Percentiles rank a stretch among this genome's conserved stretches.
Evolutionary conservation across 306 rosid genomes (phyloP).

Genomic region (Medicago truncatula): DNA sequence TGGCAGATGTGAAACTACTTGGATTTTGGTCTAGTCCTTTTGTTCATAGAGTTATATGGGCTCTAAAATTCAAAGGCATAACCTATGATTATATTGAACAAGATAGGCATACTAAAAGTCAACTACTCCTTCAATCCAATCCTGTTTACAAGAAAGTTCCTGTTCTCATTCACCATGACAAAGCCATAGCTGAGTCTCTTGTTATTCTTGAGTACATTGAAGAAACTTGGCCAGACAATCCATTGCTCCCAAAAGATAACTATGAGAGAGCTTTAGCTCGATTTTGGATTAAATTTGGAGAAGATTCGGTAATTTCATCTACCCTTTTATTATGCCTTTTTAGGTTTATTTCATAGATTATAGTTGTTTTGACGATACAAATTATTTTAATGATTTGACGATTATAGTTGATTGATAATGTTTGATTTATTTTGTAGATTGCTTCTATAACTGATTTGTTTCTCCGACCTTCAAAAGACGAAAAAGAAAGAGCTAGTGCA

Average conservation of each 20-base stretch:
- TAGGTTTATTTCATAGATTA: too few species aligned
- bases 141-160: slow-evolving; percentile 62
- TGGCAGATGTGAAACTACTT: slow-evolving; percentile 50
- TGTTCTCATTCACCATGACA: slow-evolving; percentile 55
- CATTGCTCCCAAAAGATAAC: slow-evolving; percentile 49
- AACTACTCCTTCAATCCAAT: slow-evolving; percentile 51
- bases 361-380: too few species aligned
- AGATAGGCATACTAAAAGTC: slow-evolving; percentile 44
- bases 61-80: slow-evolving; percentile 54
- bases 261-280: slow-evolving; percentile 56
- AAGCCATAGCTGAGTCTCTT: slow-evolving; percentile 46
- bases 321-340: not conserved
- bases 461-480: slow-evolving; percentile 36
- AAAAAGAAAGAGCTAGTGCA: slow-evolving; percentile 41
- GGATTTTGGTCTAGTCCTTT: slow-evolving; percentile 60
- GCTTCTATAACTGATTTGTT: slow-evolving; percentile 28
- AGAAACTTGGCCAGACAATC: slow-evolving; percentile 58
- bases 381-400: not conserved
- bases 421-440: slow-evolving; percentile 14
- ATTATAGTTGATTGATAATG: too few species aligned
- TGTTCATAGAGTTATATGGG: slow-evolving; percentile 54
- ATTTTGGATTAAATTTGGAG: slow-evolving; percentile 56
- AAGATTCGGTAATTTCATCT: slow-evolving; percentile 48
- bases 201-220: slow-evolving; percentile 59
- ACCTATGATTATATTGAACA: slow-evolving; percentile 52